Conservation (phyloP, 108 stramenopile species). For the Fistulifera pelliculosa region DNA sequence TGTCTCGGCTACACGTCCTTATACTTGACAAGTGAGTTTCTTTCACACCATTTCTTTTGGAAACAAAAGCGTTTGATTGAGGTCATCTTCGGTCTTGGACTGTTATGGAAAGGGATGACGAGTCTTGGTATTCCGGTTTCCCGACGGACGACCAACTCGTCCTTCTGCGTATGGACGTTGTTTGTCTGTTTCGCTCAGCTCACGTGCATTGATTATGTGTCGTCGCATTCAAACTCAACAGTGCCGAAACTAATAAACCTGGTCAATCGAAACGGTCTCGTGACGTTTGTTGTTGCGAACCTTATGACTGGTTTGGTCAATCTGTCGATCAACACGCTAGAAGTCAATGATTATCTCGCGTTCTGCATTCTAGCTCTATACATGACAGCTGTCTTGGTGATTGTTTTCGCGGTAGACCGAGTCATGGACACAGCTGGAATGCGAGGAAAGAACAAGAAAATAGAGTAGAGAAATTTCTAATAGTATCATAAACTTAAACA, state of each 20-base stretch:
- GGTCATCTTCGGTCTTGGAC: constrained; percentile 24
- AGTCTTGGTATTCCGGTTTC: constrained; percentile 46
- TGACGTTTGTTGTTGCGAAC: constrained; percentile 84
- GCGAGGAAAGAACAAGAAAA: too few relatives aligned
- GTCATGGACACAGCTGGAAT: too few relatives aligned
- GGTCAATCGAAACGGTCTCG: constrained; percentile 71
- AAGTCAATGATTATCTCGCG: constrained; percentile 37
- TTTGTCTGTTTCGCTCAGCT: constrained; percentile 55
- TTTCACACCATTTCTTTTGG: constrained; percentile 44
- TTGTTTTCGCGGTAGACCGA: neutral
- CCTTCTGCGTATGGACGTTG: constrained; percentile 63
- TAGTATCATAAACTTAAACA: constrained; percentile 24
- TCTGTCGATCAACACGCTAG: constrained; percentile 72
- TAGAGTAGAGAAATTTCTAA: too few relatives aligned
- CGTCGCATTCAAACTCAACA: neutral
- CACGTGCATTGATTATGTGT: constrained; percentile 20
- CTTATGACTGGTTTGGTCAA: constrained; percentile 81
- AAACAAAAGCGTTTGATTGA: constrained; percentile 7
- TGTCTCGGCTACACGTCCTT: constrained; percentile 63
- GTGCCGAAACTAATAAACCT: constrained; percentile 36
- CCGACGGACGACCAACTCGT: constrained; percentile 64
- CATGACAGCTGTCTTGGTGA: constrained; percentile 34
- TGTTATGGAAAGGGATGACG: constrained; percentile 15
- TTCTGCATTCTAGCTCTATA: constrained; percentile 49
- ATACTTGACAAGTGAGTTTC: constrained; percentile 47